Conservation (phyloP, 2,329 filamentous ascomycete species). For the Eutypa lata region DNA sequence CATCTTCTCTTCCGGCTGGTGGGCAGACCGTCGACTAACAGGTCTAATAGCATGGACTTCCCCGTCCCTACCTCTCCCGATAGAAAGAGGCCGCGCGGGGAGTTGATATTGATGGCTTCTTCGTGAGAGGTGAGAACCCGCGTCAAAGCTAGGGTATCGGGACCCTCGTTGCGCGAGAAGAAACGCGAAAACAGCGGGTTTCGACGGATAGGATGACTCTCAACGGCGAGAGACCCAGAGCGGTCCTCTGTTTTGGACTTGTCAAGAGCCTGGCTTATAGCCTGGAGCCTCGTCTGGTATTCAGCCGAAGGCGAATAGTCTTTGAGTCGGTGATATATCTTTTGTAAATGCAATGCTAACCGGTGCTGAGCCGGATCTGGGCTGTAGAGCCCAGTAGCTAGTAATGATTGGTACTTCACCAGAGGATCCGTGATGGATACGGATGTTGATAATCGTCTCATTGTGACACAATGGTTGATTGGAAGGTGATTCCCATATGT, state of each 20-base stretch:
- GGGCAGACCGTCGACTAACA: constrained; percentile 75
- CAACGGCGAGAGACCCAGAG: constrained; percentile 43
- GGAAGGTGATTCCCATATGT: too few relatives aligned
- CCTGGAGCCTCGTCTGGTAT: constrained; percentile 63
- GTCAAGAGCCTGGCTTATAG: constrained; percentile 51
- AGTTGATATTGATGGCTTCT: constrained; percentile 67
- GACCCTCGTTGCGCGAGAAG: constrained; percentile 53
- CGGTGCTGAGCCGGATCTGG: constrained; percentile 72
- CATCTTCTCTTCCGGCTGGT: constrained; percentile 70
- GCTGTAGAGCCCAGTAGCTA: constrained; percentile 63
- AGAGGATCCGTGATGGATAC: constrained; percentile 68
- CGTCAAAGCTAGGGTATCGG: constrained; percentile 63
- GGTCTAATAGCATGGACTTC: constrained; percentile 80
- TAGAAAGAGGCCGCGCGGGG: constrained; percentile 71
- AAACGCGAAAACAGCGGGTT: constrained; percentile 59
- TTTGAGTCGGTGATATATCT: constrained; percentile 71
- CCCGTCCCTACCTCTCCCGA: constrained; percentile 81
- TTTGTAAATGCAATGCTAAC: constrained; percentile 72
- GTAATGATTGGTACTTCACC: constrained; percentile 69
- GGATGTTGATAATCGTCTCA: constrained; percentile 37
- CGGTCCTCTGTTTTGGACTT: constrained; percentile 26
- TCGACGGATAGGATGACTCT: constrained; percentile 53
- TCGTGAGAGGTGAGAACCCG: constrained; percentile 68
- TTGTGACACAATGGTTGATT: constrained; percentile 11
- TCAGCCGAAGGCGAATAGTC: constrained; percentile 73